Percentiles rank a stretch among this genome's conserved stretches.
Conservation (phyloP, 163 green algal species). For the Chlorella variabilis region DNA sequence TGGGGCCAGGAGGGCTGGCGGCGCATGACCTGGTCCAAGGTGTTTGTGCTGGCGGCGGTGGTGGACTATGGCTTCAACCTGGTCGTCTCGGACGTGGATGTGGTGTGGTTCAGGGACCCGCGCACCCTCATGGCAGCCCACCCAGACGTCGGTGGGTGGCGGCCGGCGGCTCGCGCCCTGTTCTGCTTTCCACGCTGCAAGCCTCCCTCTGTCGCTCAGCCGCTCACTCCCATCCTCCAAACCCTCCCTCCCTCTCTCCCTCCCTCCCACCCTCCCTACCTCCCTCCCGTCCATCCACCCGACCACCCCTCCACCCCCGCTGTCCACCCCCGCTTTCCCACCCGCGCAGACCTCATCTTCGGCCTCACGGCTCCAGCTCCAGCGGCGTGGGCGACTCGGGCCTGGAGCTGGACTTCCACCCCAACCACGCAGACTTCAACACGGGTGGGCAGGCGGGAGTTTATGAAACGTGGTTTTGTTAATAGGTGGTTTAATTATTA, state of each 20-base stretch:
- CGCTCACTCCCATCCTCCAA: neutral
- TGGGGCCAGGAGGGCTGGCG: constrained; percentile 39
- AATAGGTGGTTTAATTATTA: too few species aligned
- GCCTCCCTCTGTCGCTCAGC: neutral
- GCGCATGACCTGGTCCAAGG: constrained; percentile 38
- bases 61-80: constrained; percentile 24
- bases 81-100: constrained; percentile 30
- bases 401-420: neutral
- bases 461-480: too few species aligned
- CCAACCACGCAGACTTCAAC: constrained; percentile 26
- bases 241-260: neutral
- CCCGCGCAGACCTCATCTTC: constrained; percentile 25
- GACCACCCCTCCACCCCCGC: too few species aligned
- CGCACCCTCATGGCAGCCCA: constrained; percentile 2
- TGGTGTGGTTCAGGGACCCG: constrained; percentile 38
- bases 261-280: neutral
- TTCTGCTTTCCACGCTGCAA: neutral
- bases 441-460: constrained; percentile 8
- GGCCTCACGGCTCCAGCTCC: neutral
- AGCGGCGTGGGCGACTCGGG: neutral
- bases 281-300: too few species aligned
- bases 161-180: neutral
- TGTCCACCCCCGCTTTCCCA: neutral
- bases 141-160: constrained; percentile 4
- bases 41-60: constrained; percentile 14